Base-by-base conservation (phyloP, 2,329 filamentous ascomycete genomes). In the Penicillium palitans region DNA sequence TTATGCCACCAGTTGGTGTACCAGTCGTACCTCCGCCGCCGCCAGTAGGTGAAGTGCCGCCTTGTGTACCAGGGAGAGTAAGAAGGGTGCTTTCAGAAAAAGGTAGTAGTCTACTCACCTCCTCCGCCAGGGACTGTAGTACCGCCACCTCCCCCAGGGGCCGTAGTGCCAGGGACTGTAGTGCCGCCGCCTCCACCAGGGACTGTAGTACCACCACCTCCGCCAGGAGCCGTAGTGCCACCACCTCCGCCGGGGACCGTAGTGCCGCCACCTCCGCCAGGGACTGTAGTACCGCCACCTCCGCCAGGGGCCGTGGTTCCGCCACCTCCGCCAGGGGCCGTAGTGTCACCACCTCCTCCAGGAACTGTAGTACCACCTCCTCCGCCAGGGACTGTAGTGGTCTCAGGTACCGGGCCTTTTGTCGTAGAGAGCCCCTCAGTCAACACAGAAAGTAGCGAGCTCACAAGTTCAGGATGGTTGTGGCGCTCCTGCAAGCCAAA, bases 401-500 rank as follows among this genome's bases (percentile, higher is more conserved):
- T 39, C 37, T 39, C 37, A 40, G 37, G 8, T n/a, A 12, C 19
- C 5, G 37, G 37, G 10, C 29, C 45, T 35, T 29, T n/a, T n/a
- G 19, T 15, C 7, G 50, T 24, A 37, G 44, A 42, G 13, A 47
- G 19, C 40, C 55, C 46, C 12, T 55, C 54, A 7, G 60, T 53
- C 45, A 55, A 47, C 27, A 56, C 33, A 29, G 61, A 45, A 39
- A 55, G 52, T n/a, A 61, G 15, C 4, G 52, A 52, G 40, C 49
- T 46, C 41, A 44, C 44, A n/a, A 57, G 21, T 7, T 24, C 50
- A 13, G 60, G 37, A 21, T 55, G 31, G 29, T 53, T 47, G 46
- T 55, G 51, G 8, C 54, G 58, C 29, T 46, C 40, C 41, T 53
- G 25, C 35, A 59, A 9, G 10, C 47, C 48, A 44, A 58, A 29